Evolutionary conservation across 805 yeast species (phyloP).

Genomic region (Lipomyces orientalis): DNA sequence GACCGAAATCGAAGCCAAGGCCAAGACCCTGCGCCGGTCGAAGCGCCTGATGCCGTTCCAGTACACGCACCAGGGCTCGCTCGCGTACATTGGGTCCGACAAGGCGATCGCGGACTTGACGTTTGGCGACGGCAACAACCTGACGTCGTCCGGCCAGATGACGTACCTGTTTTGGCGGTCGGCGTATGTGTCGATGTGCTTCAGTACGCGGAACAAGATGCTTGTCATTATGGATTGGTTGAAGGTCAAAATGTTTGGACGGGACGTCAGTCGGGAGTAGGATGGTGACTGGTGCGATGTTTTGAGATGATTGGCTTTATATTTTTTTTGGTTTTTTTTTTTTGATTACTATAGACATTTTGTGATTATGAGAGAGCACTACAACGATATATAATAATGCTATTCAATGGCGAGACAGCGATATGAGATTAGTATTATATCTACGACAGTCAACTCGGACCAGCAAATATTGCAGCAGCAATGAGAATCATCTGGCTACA

Average conservation of each 20-base stretch:
- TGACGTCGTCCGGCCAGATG: conserved; percentile 81
- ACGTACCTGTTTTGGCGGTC: conserved; percentile 95
- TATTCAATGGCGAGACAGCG: too few relatives aligned
- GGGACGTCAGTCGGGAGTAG: conserved; percentile 89
- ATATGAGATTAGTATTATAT: too few relatives aligned
- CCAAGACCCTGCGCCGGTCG: conserved; percentile 47
- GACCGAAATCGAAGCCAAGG: conserved; percentile 56
- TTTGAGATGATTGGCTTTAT: too few relatives aligned
- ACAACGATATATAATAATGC: too few relatives aligned
- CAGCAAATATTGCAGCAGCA: too few relatives aligned
- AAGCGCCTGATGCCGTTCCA: conserved; percentile 60
- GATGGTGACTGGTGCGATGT: background rate
- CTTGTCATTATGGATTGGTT: conserved; percentile 88
- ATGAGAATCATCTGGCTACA: too few relatives aligned
- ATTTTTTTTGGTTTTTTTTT: background rate
- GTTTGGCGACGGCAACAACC: conserved; percentile 67
- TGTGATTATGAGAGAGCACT: too few relatives aligned
- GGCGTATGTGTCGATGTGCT: conserved; percentile 90
- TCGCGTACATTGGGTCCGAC: conserved; percentile 91
- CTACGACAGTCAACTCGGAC: too few relatives aligned
- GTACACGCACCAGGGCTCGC: conserved; percentile 88
- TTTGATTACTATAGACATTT: background rate
- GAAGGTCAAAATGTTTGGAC: conserved; percentile 85
- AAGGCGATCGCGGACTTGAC: conserved; percentile 91
- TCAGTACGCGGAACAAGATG: conserved; percentile 85